Base-by-base conservation (phyloP, 164 flowering plant genomes). In the Liriodendron chinense region DNA sequence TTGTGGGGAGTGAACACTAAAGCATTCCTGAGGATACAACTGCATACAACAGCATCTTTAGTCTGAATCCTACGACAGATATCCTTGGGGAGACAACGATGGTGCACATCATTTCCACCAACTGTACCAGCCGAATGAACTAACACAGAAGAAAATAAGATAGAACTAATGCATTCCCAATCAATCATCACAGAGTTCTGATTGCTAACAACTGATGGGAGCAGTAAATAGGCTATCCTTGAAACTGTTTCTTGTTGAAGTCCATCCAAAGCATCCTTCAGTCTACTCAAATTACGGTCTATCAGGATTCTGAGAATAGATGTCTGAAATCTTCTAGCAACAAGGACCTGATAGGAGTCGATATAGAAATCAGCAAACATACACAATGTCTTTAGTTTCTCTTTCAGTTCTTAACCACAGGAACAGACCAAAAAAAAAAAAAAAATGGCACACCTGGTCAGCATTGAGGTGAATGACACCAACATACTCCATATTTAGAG, bases 1-100 rank as follows among this genome's bases (percentile, higher is more conserved):
- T 86, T 94, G 70, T 94, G 95, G 13, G 98, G 98, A 6, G 98
- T 93, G 64, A 62, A 77, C 5, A 94, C 92, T 66, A 94, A 64
- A n/a, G 91, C 87, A 48, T 89, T 87, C 71, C 79, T 80, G 50
- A 93, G 81, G 75, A 80, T 73, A 75, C 94, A 87, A 56, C 78
- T 75, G 76, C 89, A 89, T 0, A 89, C 80, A 24, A 48, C 49
- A 69, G 86, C 90, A 76, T 80, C 77, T 76, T 83, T 86, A 9
- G 90, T 87, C 21, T 84, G 89, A 72, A 89, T 62, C 48, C 13
- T 1, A 75, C 49, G 78, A 24, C 72, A 72, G 76, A 53, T 47
- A 68, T 74, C 74, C 43, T 47, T 69, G 9, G 80, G 49, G 23
- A 72, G 23, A 71, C 65, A 74, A 80, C 75, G 76, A 9, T 8